Evolutionary conservation across 2,329 filamentous ascomycete species (phyloP).

Genomic region (Colletotrichum cereale): DNA sequence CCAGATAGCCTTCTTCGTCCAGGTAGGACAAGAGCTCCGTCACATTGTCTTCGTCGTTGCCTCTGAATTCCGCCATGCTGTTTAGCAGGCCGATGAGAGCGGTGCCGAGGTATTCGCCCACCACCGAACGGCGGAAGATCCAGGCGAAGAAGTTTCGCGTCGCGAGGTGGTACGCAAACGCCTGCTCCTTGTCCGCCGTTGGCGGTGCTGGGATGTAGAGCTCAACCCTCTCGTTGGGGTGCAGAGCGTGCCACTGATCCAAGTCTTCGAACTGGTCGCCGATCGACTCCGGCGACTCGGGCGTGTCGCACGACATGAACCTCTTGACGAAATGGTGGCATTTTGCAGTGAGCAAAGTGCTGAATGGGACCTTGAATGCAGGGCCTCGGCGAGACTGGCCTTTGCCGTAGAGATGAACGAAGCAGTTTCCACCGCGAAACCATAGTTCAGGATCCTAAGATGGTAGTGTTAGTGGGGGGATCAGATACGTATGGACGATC

Average conservation of each 20-base stretch:
- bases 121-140: conserved; percentile 73
- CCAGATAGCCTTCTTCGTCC: conserved; percentile 76
- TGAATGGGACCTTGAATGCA: conserved; percentile 75
- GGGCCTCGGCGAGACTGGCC: conserved; percentile 75
- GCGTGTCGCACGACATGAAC: conserved; percentile 52
- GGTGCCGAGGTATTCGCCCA: conserved; percentile 74
- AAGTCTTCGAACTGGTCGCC: conserved; percentile 45
- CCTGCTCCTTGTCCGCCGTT: conserved; percentile 63
- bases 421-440: conserved; percentile 75
- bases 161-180: conserved; percentile 73
- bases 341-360: conserved; percentile 66
- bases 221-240: conserved; percentile 59
- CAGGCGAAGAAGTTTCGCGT: conserved; percentile 84
- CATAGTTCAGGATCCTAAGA: conserved; percentile 79
- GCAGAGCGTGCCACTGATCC: conserved; percentile 48
- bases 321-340: conserved; percentile 72
- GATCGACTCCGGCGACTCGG: conserved; percentile 25
- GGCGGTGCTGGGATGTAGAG: conserved; percentile 78
- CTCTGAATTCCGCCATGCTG: conserved; percentile 73
- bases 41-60: conserved; percentile 66
- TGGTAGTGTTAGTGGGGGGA: background rate
- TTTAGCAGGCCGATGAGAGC: conserved; percentile 75
- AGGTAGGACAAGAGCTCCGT: conserved; percentile 74
- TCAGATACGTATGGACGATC: background rate
- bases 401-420: conserved; percentile 75